Evolutionary conservation across 2,329 filamentous ascomycete genomes (phyloP).

Genomic region (Exophiala calicioides): DNA sequence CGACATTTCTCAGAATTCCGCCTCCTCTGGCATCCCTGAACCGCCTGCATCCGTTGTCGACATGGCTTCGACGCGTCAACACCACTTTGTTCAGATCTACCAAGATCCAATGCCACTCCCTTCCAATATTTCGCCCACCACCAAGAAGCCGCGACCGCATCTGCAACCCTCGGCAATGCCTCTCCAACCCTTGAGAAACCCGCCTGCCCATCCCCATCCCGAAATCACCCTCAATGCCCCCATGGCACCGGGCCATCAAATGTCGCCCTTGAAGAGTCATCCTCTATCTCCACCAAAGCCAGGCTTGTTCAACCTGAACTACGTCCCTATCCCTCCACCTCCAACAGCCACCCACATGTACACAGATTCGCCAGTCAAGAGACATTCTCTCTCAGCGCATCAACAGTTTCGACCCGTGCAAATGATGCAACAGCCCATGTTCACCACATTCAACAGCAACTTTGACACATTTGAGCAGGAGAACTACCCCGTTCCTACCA

Average conservation of each 20-base stretch:
- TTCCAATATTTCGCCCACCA: conserved; percentile 37
- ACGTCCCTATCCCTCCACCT: conserved; percentile 61
- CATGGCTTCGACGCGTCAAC: conserved; percentile 37
- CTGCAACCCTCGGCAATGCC: conserved; percentile 58
- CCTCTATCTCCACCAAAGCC: conserved; percentile 61
- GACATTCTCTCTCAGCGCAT: conserved; percentile 38
- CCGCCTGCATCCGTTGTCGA: conserved; percentile 12
- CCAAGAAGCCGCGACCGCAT: conserved; percentile 39
- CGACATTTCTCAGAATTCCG: conserved; percentile 22
- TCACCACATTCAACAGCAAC: conserved; percentile 51
- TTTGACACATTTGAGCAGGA: conserved; percentile 48
- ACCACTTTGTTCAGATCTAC: conserved; percentile 58
- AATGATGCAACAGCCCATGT: conserved; percentile 45
- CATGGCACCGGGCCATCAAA: conserved; percentile 42
- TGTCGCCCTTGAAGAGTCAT: conserved; percentile 64
- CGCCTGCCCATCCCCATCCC: conserved; percentile 54
- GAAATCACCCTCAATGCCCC: conserved; percentile 70
- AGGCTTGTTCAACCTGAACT: conserved; percentile 60
- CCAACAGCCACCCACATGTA: conserved; percentile 42
- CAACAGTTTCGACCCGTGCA: conserved; percentile 41
- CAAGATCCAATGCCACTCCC: conserved; percentile 54
- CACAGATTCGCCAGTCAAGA: conserved; percentile 53
- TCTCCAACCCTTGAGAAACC: conserved; percentile 34
- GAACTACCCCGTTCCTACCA: conserved; percentile 46
- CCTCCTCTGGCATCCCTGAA: conserved; percentile 16